phyloP scores from a whole-genome alignment of 1,284 basidiomycete genomes.

The Uromyces viciae-fabae region DNA sequence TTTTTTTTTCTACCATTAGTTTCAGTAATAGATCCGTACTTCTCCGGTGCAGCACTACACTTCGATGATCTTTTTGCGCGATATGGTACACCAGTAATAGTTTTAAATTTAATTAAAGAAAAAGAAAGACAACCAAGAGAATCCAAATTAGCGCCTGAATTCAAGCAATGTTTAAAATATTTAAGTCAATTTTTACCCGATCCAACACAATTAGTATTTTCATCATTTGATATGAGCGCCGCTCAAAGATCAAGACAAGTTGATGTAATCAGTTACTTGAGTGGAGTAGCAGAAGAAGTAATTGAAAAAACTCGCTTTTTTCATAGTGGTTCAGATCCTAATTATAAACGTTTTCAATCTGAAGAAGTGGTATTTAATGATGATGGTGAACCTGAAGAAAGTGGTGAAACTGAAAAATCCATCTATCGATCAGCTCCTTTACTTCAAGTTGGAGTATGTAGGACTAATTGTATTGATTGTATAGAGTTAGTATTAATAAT shows the following conservation, averaged over 20 bases:
- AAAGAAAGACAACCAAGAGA: slow-evolving; percentile 71
- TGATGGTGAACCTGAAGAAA: slow-evolving; percentile 61
- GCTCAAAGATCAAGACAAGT: slow-evolving; percentile 80
- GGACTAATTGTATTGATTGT: slow-evolving; percentile 86
- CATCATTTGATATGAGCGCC: slow-evolving; percentile 85
- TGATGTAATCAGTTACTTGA: slow-evolving; percentile 91
- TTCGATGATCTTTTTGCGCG: slow-evolving; percentile 87
- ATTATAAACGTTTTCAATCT: slow-evolving; percentile 47
- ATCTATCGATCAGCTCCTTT: slow-evolving; percentile 56
- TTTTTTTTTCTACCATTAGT: slow-evolving; percentile 60
- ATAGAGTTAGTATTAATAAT: slow-evolving; percentile 62
- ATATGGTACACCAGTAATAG: slow-evolving; percentile 84
- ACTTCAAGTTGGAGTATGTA: slow-evolving; percentile 83
- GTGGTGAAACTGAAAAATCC: slow-evolving; percentile 68
- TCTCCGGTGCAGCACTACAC: slow-evolving; percentile 83
- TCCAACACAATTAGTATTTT: slow-evolving; percentile 81
- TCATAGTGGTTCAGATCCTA: slow-evolving; percentile 61
- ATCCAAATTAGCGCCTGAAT: slow-evolving; percentile 86
- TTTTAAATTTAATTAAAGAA: slow-evolving; percentile 91
- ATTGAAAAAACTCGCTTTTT: slow-evolving; percentile 91
- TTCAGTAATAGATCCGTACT: slow-evolving; percentile 91
- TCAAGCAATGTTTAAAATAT: slow-evolving; percentile 85
- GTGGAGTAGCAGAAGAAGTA: slow-evolving; percentile 90
- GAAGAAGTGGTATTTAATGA: slow-evolving; percentile 45
- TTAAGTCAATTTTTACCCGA: slow-evolving; percentile 90